Evolutionary conservation across 179 eudicot species (phyloP).

Genomic region (Heliamphora pulchella): DNA sequence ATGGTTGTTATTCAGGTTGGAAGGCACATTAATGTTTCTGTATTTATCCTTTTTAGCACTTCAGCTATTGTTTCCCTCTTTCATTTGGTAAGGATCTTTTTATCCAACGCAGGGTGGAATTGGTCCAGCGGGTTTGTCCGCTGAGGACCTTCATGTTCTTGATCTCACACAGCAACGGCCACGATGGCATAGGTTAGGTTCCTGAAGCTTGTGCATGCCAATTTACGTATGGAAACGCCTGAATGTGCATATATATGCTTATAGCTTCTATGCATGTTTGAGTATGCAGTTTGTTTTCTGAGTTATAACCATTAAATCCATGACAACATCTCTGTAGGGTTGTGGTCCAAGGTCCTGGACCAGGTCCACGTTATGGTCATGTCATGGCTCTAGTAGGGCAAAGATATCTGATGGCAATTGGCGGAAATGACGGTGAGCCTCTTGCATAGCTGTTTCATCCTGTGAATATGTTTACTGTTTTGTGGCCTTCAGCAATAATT

Average conservation of each 20-base stretch:
- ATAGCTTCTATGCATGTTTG: not conserved
- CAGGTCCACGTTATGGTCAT: slow-evolving; percentile 99
- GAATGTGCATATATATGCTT: not conserved
- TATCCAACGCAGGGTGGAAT: slow-evolving; percentile 71
- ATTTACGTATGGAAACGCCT: not conserved
- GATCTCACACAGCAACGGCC: slow-evolving; percentile 96
- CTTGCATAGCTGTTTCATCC: not conserved
- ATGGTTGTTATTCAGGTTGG: slow-evolving; percentile 95
- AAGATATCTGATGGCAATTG: slow-evolving; percentile 97
- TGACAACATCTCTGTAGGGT: slow-evolving; percentile 40
- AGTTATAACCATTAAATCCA: slow-evolving; percentile 7
- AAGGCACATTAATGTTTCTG: not conserved
- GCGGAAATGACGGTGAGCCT: slow-evolving; percentile 92
- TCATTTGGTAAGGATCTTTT: slow-evolving; percentile 6
- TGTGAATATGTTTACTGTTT: not conserved
- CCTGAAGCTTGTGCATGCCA: slow-evolving; percentile 2
- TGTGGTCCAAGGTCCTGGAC: slow-evolving; percentile 99
- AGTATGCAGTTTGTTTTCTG: not conserved
- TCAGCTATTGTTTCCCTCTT: not conserved
- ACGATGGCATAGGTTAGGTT: slow-evolving; percentile 92
- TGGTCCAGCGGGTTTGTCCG: slow-evolving; percentile 99
- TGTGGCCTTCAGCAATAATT: not conserved
- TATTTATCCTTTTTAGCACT: not conserved
- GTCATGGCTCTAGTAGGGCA: slow-evolving; percentile 99
- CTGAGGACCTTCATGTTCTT: slow-evolving; percentile 98